Percentiles rank a stretch among this genome's conserved stretches.
Conservation (phyloP, 2,329 filamentous ascomycete species). For the Lithohypha guttulata region DNA sequence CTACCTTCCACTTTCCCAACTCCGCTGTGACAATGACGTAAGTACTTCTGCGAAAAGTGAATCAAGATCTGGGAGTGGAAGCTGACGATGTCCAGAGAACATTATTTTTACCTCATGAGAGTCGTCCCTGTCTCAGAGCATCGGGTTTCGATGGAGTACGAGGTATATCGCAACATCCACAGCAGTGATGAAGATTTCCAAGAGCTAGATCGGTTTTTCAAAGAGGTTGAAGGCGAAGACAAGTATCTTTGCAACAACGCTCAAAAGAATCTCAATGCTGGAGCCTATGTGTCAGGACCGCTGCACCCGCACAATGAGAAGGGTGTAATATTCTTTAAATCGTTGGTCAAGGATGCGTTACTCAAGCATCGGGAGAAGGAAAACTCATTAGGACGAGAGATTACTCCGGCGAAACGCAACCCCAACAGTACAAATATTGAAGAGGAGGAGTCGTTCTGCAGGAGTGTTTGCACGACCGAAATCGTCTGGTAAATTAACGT, state of each 20-base stretch:
- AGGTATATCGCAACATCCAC: constrained; percentile 52
- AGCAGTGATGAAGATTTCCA: constrained; percentile 48
- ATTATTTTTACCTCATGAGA: constrained; percentile 11
- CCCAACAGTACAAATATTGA: background rate
- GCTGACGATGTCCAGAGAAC: too few species aligned
- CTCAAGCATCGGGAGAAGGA: background rate
- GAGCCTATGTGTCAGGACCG: constrained; percentile 35
- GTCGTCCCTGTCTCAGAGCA: constrained; percentile 27
- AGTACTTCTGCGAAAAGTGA: constrained; percentile 16
- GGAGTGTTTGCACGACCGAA: too few species aligned
- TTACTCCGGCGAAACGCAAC: background rate
- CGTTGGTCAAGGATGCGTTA: background rate
- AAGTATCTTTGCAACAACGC: constrained; percentile 47
- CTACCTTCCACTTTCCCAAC: constrained; percentile 14
- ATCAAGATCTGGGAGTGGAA: constrained; percentile 12
- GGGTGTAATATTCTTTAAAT: background rate
- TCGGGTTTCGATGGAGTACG: constrained; percentile 47
- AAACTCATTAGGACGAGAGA: background rate
- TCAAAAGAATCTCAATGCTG: constrained; percentile 49
- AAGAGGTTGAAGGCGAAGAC: constrained; percentile 53
- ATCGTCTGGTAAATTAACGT: too few species aligned
- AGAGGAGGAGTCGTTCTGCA: too few species aligned
- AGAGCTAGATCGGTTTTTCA: constrained; percentile 47
- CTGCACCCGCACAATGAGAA: background rate
- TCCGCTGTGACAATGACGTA: constrained; percentile 17